Percentiles rank a stretch among this genome's conserved stretches.
Evolutionary conservation across 2,329 filamentous ascomycete species (phyloP).

Genomic region (Eutypa lata): DNA sequence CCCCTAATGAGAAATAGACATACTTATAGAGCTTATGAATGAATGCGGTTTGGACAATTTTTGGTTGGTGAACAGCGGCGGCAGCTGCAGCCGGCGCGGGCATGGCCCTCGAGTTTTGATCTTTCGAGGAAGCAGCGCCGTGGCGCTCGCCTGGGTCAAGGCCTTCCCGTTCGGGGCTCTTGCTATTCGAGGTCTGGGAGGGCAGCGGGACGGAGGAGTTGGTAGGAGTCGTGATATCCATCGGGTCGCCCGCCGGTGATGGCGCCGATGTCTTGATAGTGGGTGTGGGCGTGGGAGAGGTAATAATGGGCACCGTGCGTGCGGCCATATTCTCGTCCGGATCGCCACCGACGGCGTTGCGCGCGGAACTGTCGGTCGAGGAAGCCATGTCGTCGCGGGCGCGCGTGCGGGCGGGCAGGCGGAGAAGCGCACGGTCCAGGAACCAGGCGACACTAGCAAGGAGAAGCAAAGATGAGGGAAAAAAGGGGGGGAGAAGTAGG

Average conservation of each 20-base stretch:
- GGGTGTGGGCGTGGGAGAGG: conserved; percentile 39
- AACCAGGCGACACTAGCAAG: background rate
- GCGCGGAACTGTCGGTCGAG: conserved; percentile 48
- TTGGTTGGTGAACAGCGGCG: conserved; percentile 83
- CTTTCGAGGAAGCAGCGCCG: conserved; percentile 36
- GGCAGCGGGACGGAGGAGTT: conserved; percentile 35
- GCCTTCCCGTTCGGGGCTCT: conserved; percentile 40
- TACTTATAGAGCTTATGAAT: conserved; percentile 99
- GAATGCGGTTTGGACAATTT: conserved; percentile 97
- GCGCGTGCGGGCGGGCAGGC: background rate
- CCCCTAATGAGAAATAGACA: conserved; percentile 25
- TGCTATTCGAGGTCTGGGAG: conserved; percentile 41
- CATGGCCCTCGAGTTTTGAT: conserved; percentile 44
- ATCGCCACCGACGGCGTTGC: conserved; percentile 38
- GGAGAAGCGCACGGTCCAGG: background rate
- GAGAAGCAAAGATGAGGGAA: background rate
- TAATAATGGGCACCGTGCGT: conserved; percentile 54
- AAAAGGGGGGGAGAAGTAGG: background rate
- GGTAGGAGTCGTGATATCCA: conserved; percentile 58
- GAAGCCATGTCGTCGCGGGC: conserved; percentile 49
- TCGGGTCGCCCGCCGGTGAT: conserved; percentile 52
- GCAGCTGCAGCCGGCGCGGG: conserved; percentile 57
- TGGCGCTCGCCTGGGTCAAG: conserved; percentile 35
- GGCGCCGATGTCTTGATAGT: conserved; percentile 58
- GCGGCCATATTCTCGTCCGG: conserved; percentile 45